Percentiles rank a stretch among this genome's conserved stretches.
Evolutionary conservation across 306 rosid genomes (phyloP).

Genomic region (Abrus precatorius): DNA sequence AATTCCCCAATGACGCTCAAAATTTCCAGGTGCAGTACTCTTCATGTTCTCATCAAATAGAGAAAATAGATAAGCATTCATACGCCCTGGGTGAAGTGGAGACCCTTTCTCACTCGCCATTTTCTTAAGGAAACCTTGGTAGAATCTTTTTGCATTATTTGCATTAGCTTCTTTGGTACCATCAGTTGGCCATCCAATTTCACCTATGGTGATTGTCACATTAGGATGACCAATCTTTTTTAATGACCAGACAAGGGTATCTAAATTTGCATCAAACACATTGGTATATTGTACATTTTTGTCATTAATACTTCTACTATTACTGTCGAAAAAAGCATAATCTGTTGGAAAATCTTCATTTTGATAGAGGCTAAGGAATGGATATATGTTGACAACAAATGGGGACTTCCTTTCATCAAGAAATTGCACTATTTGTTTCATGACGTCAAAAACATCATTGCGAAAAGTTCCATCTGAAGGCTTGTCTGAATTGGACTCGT

Average conservation of each 20-base stretch:
- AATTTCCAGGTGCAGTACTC: conserved; percentile 68
- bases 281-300: conserved; percentile 54
- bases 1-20: conserved; percentile 96
- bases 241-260: conserved; percentile 69
- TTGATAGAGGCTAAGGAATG: conserved; percentile 72
- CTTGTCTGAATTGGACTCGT: conserved; percentile 57
- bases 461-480: conserved; percentile 80
- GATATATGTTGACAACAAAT: conserved; percentile 82
- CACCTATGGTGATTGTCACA: conserved; percentile 68
- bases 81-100: conserved; percentile 55
- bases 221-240: conserved; percentile 55
- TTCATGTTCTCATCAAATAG: conserved; percentile 72
- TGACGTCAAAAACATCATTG: conserved; percentile 38
- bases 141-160: conserved; percentile 62
- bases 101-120: conserved; percentile 61
- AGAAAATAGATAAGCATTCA: conserved; percentile 63
- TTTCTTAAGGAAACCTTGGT: conserved; percentile 67
- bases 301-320: conserved; percentile 48
- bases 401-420: conserved; percentile 62
- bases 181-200: conserved; percentile 94
- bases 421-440: conserved; percentile 58
- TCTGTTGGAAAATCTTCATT: conserved; percentile 57
- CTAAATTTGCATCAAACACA: conserved; percentile 80
- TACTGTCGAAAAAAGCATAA: conserved; percentile 70
- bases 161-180: conserved; percentile 55